Evolutionary conservation across 257 asterid species (phyloP), one percentile per base, ranked within the genome.

Genomic region (Plantago ovata): DNA sequence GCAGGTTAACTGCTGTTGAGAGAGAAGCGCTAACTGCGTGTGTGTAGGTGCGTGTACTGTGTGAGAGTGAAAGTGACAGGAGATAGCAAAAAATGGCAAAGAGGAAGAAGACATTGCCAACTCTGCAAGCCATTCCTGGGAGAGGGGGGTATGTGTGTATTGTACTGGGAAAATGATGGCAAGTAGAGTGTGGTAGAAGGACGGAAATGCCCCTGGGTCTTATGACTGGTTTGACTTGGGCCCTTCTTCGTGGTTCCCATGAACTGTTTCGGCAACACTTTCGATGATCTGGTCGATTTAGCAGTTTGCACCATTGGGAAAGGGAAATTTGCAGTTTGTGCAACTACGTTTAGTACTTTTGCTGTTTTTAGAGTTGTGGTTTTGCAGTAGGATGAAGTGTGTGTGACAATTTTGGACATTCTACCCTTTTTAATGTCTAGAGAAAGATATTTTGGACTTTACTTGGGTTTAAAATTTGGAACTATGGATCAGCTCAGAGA

Each of bases 91-190:
- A n/a, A n/a, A n/a, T n/a, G 58, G 49, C 21, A 18, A 32, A 62
- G 70, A 74, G 47, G 80, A 32, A 62, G 70, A 74, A 51, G 80
- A 67, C 80, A 72, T 83, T 83, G 94, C 95, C 94, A 84, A 82
- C 90, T 73, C 85, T 77, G 75, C 88, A 86, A 86, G 93, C 86
- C 85, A 86, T 84, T 80, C 80, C 72, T 23, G 62, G 43, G n/a
- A n/a, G n/a, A 38, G 62, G 65, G 63, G 65, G 65, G 60, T 71
- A 38, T 43, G 56, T 38, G 56, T 42, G 36, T 8, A 28, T 28
- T n/a, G 7, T 28, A 0, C 7, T 28, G 36, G 36, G 36, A 28
- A 2, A 6, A 20, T 40, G 70, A 42, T 50, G 77, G 68, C 58
- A 56, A n/a, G 71, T 53, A 53, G 21, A 19, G 43, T 50, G 53